phyloP scores from a whole-genome alignment of 1,284 basidiomycete genomes.

The Golubevia pallescens region DNA sequence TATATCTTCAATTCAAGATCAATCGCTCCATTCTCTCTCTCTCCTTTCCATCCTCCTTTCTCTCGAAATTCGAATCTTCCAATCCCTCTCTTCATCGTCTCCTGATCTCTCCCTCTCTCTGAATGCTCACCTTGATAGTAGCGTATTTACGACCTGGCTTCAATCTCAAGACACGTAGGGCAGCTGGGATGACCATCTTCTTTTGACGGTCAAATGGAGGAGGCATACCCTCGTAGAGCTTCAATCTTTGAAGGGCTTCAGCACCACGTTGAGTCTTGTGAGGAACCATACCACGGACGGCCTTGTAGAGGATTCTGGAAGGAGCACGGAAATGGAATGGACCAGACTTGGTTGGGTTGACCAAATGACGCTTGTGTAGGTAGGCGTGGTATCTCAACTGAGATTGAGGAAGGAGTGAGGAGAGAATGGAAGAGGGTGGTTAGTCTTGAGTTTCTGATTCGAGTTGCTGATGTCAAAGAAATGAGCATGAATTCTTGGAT shows the following conservation, averaged over 20 bases:
- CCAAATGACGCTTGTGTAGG: constrained; percentile 64
- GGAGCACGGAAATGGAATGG: constrained; percentile 64
- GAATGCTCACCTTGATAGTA: constrained; percentile 37
- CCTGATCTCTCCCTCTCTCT: not conserved
- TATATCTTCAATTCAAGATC: no score
- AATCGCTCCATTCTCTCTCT: no score
- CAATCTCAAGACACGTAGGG: constrained; percentile 62
- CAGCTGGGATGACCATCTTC: constrained; percentile 63
- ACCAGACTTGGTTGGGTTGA: constrained; percentile 59
- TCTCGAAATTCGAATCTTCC: not conserved
- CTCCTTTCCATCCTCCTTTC: not conserved
- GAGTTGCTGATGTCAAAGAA: not conserved
- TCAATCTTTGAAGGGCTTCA: constrained; percentile 60
- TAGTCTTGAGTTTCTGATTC: constrained; percentile 3
- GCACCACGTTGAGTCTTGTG: constrained; percentile 65
- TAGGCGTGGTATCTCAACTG: constrained; percentile 63
- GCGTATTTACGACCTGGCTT: constrained; percentile 65
- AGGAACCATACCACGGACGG: constrained; percentile 63
- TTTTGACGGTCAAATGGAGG: constrained; percentile 64
- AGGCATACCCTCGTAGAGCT: constrained; percentile 64
- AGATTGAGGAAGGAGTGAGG: not conserved
- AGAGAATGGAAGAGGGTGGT: not conserved
- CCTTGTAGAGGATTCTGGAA: constrained; percentile 61
- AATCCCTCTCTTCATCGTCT: not conserved
- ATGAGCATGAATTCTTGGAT: no score